A percentile compares a stretch with the other conserved stretches of the same genome.
Evolutionary conservation across 2,329 filamentous ascomycete genomes (phyloP).

Genomic region (Dryadomyces sulphureus): DNA sequence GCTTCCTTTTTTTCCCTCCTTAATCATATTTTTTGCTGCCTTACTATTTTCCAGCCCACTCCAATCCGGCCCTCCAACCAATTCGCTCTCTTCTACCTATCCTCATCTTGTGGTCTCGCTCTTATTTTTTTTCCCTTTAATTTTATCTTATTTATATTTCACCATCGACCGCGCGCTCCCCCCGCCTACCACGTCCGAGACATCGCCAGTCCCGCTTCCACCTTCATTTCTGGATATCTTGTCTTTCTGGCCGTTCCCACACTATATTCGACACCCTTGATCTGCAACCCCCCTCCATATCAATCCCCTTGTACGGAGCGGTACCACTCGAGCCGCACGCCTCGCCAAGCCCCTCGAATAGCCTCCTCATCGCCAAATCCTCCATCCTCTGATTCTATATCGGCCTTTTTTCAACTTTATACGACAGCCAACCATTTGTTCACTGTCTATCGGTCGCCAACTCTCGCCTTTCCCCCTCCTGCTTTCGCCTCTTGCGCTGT

Average conservation of each 20-base stretch:
- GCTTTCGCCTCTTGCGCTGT: neutral
- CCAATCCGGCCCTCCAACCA: neutral
- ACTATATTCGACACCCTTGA: neutral
- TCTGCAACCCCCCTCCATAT: neutral
- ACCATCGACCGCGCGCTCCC: neutral
- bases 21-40: neutral
- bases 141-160: neutral
- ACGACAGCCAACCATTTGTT: neutral
- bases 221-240: neutral
- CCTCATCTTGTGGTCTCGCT: neutral
- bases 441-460: neutral
- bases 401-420: conserved; percentile 4
- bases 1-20: neutral
- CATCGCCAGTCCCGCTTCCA: neutral
- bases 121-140: neutral
- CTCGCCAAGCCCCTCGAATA: neutral
- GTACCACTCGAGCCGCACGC: neutral
- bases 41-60: neutral
- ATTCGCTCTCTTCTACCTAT: neutral
- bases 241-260: neutral
- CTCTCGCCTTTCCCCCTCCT: neutral
- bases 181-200: neutral
- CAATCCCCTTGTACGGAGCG: neutral
- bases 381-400: neutral
- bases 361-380: neutral